Conservation (phyloP, 2,329 filamentous ascomycete species). For the Tolypocladium ovalisporum region DNA sequence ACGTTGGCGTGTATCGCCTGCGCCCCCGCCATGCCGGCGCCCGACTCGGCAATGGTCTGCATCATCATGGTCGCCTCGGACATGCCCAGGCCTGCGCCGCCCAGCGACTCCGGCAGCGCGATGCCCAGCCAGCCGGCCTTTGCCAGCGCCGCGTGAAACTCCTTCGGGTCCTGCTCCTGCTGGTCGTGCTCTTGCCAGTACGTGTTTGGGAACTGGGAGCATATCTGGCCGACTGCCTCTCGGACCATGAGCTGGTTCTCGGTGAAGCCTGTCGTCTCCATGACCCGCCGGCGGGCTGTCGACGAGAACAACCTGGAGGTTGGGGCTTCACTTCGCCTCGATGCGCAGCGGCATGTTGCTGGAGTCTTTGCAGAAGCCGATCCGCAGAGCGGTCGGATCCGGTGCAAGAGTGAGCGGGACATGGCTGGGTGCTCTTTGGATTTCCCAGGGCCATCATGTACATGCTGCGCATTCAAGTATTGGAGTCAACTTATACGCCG, state of each 20-base stretch:
- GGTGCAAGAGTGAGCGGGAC: background rate
- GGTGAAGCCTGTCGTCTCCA: constrained; percentile 64
- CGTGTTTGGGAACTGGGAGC: constrained; percentile 57
- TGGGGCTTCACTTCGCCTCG: background rate
- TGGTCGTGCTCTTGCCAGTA: constrained; percentile 72
- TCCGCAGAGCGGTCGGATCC: background rate
- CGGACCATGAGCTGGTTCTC: constrained; percentile 63
- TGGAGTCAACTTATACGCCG: background rate
- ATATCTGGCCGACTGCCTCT: constrained; percentile 58
- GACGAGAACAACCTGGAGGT: constrained; percentile 17
- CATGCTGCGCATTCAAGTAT: background rate
- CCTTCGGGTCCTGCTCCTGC: constrained; percentile 57
- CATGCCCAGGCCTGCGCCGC: constrained; percentile 66
- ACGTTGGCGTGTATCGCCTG: constrained; percentile 56
- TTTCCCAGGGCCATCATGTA: background rate
- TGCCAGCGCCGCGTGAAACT: constrained; percentile 65
- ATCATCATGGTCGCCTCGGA: constrained; percentile 82
- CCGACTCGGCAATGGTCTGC: constrained; percentile 68
- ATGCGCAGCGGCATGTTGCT: background rate
- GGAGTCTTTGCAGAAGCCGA: background rate
- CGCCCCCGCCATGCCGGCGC: constrained; percentile 66
- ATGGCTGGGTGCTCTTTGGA: background rate
- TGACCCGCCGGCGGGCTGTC: constrained; percentile 32
- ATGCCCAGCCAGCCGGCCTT: constrained; percentile 74
- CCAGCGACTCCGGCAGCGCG: constrained; percentile 62